Evolutionary conservation across 176 grass and related monocot species (phyloP), one percentile per base, ranked within the genome.

Genomic region (Leersia perrieri): DNA sequence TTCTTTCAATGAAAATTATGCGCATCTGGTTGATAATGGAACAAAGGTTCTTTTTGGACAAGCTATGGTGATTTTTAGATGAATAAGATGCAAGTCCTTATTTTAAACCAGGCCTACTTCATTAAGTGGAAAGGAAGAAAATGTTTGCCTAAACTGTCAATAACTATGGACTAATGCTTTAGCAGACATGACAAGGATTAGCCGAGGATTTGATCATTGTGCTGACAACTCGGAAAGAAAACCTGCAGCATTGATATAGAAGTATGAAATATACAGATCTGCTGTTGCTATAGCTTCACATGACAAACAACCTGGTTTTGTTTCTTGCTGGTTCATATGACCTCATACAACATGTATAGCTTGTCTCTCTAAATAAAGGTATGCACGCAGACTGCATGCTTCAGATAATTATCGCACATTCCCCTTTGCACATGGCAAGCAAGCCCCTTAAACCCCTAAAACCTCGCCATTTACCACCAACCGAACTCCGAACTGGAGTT

Each of bases 371-470:
- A 5, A 40, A 27, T 40, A 2, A 45, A 34, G 32, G 51, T 36
- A 5, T 30, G n/a, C 26, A 57, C 39, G 66, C 6, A 23, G 23
- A 33, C 55, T 74, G 42, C 67, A 39, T 65, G 75, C 26, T 72
- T 63, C 33, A 57, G 57, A 66, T 27, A 7, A 38, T 39, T 33
- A 33, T 34, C 1, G 33, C 1, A 13, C n/a, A 26, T 82, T 58
- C 15, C 49, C 61, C 29, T 75, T 60, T 9, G 72, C 33, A 11
- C 29, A 28, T 35, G 22, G 68, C 11, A 88, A 32, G 70, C 73
- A 86, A 62, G 5, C 26, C 67, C 15, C 35, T 3, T 7, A 78
- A 88, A 83, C 66, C 75, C 22, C 28, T 22, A 73, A 82, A 76
- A 53, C 70, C 34, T 63, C 51, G 31, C 7, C 26, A 68, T 40